Evolutionary conservation across 192 early-diverging fungal genomes (phyloP).

Genomic region (Coemansia reversa): DNA sequence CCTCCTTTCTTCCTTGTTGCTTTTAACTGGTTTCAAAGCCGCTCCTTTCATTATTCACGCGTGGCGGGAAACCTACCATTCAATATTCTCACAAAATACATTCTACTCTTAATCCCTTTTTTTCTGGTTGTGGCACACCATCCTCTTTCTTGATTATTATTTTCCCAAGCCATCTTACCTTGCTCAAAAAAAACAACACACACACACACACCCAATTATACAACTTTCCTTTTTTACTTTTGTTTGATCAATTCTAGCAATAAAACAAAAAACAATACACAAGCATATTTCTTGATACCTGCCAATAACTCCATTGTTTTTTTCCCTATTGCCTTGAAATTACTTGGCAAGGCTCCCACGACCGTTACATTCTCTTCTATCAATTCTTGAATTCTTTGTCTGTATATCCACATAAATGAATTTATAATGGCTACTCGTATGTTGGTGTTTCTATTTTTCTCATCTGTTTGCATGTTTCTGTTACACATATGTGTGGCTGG

Average conservation of each 20-base stretch:
- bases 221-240: not conserved
- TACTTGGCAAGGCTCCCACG: conserved; percentile 11
- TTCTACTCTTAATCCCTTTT: not conserved
- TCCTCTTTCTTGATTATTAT: not conserved
- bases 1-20: not conserved
- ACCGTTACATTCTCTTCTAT: conserved; percentile 6
- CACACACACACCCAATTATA: not conserved
- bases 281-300: not conserved
- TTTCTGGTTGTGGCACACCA: not conserved
- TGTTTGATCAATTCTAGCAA: not conserved
- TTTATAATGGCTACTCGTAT: not conserved
- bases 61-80: not conserved
- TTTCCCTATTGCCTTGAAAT: not conserved
- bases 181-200: not conserved
- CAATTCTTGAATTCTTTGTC: conserved; percentile 1
- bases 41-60: not conserved
- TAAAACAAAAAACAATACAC: not conserved
- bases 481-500: not conserved
- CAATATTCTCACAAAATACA: not conserved
- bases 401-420: conserved; percentile 9
- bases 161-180: not conserved
- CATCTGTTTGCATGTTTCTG: not conserved
- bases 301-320: not conserved
- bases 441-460: not conserved
- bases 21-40: not conserved